Conservation (phyloP, 768 basidiomycete species). For the Polyporus arcularius region DNA sequence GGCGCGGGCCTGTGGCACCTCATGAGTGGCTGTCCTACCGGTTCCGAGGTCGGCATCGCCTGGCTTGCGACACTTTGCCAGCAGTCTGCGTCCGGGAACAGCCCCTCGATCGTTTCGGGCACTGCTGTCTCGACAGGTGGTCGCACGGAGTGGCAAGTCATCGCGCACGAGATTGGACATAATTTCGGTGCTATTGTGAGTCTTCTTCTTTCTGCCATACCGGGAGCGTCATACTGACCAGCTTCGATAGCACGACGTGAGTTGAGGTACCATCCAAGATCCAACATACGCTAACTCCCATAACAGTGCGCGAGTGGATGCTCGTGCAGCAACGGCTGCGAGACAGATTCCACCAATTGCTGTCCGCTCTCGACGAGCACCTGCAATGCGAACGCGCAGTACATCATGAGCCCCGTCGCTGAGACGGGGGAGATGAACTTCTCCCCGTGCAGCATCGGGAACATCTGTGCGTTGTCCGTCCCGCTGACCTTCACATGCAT, state of each 20-base stretch:
- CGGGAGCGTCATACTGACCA: neutral
- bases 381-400: constrained; percentile 68
- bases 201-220: constrained; percentile 17
- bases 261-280: constrained; percentile 6
- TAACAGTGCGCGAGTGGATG: constrained; percentile 67
- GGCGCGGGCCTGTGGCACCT: constrained; percentile 85
- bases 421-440: constrained; percentile 65
- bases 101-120: constrained; percentile 64
- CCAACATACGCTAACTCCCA: neutral
- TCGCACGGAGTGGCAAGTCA: constrained; percentile 78
- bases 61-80: constrained; percentile 84
- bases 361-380: constrained; percentile 63
- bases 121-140: constrained; percentile 81
- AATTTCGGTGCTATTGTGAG: constrained; percentile 89
- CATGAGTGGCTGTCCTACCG: constrained; percentile 81
- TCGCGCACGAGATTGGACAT: constrained; percentile 82
- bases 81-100: constrained; percentile 47
- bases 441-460: constrained; percentile 79
- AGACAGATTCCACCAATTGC: constrained; percentile 42
- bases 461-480: constrained; percentile 62
- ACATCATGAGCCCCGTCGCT: constrained; percentile 85
- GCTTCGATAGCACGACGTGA: constrained; percentile 54
- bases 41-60: constrained; percentile 84
- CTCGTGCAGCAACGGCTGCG: constrained; percentile 35
- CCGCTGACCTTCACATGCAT: neutral